These are phyloP conservation scores for Fusarium nelsonii DNA, from an alignment of 2,329 filamentous ascomycete species.

Conservation along the genomic window DNA sequence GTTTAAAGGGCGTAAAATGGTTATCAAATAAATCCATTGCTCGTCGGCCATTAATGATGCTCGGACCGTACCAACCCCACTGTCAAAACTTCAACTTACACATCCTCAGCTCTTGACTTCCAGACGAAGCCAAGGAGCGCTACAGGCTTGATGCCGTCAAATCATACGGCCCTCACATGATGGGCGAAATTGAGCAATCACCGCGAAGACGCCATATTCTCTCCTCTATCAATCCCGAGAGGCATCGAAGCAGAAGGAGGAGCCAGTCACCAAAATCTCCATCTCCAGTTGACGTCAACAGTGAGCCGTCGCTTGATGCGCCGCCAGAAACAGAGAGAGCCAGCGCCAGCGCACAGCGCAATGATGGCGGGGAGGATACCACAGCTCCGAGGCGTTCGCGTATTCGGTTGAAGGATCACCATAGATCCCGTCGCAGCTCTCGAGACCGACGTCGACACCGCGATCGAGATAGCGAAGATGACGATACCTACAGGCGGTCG, in stretches of 20 bases:
- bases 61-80: conserved; percentile 13
- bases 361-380: conserved; percentile 37
- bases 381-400: conserved; percentile 50
- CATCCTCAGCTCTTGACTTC: neutral
- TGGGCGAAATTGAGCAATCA: conserved; percentile 52
- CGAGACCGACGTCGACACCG: conserved; percentile 31
- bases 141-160: conserved; percentile 24
- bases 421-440: conserved; percentile 47
- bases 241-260: conserved; percentile 20
- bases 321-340: conserved; percentile 18
- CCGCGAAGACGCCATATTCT: conserved; percentile 62
- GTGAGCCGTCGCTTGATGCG: conserved; percentile 13
- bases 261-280: conserved; percentile 23
- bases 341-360: conserved; percentile 17
- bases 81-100: conserved; percentile 18
- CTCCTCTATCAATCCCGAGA: conserved; percentile 59
- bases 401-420: conserved; percentile 52
- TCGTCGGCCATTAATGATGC: no score
- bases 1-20: no score
- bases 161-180: conserved; percentile 47
- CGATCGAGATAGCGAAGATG: conserved; percentile 37
- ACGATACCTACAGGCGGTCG: conserved; percentile 38
- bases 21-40: no score
- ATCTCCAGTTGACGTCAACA: conserved; percentile 15
- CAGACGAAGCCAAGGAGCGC: conserved; percentile 1